Evolutionary conservation across 225 moss, liverwort and hornwort genomes (phyloP).

Genomic region (Asterella californica): DNA sequence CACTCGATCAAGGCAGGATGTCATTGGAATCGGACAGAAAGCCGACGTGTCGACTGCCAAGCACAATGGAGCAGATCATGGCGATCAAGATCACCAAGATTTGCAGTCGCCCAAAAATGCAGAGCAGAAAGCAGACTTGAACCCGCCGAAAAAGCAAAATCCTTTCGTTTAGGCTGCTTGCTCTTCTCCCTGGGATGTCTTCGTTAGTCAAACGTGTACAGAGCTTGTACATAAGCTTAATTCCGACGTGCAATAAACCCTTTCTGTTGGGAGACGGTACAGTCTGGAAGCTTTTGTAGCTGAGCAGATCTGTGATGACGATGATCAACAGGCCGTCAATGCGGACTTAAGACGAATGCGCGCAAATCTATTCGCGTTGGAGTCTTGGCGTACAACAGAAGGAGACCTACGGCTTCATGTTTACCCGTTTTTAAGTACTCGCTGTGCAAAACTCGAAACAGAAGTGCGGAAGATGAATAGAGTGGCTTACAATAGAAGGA

Average conservation of each 20-base stretch:
- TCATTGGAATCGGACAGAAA: neutral
- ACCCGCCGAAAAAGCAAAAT: constrained; percentile 18
- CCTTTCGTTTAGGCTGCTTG: constrained; percentile 14
- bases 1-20: neutral
- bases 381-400: neutral
- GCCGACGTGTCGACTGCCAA: neutral
- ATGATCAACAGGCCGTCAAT: neutral
- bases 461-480: no score
- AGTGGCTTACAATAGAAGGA: no score
- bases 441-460: no score
- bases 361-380: neutral
- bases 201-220: neutral
- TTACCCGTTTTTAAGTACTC: neutral
- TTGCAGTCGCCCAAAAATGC: neutral
- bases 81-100: neutral
- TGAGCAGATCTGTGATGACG: neutral
- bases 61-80: neutral
- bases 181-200: neutral
- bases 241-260: neutral
- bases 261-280: neutral
- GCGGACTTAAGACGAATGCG: neutral
- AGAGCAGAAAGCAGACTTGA: neutral
- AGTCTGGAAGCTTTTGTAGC: neutral
- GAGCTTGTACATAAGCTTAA: neutral
- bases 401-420: neutral